Evolutionary conservation across 139 green algal species (phyloP), one percentile per base, ranked within the genome.

Genomic region (Eudorina sp.): DNA sequence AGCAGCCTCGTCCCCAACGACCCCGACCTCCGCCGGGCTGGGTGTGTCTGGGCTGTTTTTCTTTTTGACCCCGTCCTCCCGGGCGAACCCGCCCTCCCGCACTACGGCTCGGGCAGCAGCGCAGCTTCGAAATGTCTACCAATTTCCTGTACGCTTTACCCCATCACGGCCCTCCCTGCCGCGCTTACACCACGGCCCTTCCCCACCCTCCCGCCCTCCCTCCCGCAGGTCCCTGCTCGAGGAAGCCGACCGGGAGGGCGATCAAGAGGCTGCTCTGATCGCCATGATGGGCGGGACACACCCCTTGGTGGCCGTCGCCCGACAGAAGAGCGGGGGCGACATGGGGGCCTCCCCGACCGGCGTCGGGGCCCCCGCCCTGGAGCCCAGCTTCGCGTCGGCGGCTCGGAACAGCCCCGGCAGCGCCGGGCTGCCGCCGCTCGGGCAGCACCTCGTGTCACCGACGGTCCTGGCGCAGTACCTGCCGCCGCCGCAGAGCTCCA

Each of bases 341-440:
- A 13, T 34, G 14, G 25, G 21, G 7, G 34, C 58, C 21, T 79
- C 43, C 70, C 18, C 58, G 21, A 36, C 14, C 51, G 51, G 51
- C 14, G 51, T 16, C n/a, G n/a, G n/a, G n/a, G n/a, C n/a, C n/a
- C n/a, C n/a, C n/a, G n/a, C n/a, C n/a, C 21, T 18, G 45, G 81
- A 87, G 81, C 81, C 64, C 62, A 69, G 45, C 62, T 87, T 87
- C 64, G 81, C 81, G 31, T 87, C 81, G 27, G 81, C 41, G 19
- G 81, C 60, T 4, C 62, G 80, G 11, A 7, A 40, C 23, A 23
- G 81, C 64, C 8, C 9, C n/a, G 21, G 13, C 51, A 53, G 29
- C 60, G 34, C 9, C 41, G 36, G 41, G 60, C 81, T 87, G 62
- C 81, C 64, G 43, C 81, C 64, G 45, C 81, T 87, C 29, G 21